Base-by-base conservation (phyloP, 768 basidiomycete genomes). In the Psilocybe cyanescens region DNA sequence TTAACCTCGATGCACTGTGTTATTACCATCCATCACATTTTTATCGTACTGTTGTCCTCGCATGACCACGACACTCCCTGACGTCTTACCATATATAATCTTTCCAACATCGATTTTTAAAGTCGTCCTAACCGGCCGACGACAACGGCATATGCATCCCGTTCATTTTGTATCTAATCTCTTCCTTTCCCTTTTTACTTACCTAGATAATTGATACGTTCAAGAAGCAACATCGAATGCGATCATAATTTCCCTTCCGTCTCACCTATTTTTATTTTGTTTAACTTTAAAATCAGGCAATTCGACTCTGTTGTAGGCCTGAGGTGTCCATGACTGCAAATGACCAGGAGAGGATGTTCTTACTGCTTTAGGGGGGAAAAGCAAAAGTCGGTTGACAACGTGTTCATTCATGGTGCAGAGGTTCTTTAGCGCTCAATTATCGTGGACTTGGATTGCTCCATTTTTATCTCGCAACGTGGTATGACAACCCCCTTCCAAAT, bases 11-110 rank as follows among this genome's bases (percentile, higher is more conserved):
- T 59, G 59, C 64, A 65, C 52, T 64, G 62, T 65, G 61, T 62
- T 62, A 59, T 56, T 60, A 64, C 54, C 50, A 54, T 59, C 57
- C 51, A 39, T 50, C 57, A 60, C 53, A 46, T 54, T 62, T 37
- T 55, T 48, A 58, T 67, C 66, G 63, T 55, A 62, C 56, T 67
- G 66, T 61, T 67, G 63, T 64, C 66, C 33, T 64, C 52, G 62
- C 64, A 64, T 57, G 41, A 57, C 54, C 66, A 65, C 56, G 63
- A 64, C 60, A 35, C 37, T 61, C 59, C 29, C 48, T 59, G 47
- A 53, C 35, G 47, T 39, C 30, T 47, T 31, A 37, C 19, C 56
- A 49, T 35, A 57, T 48, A 55, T 46, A 44, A 55, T 55, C 37
- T 41, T 50, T 31, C 24, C 30, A 28, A 24, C 48, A 29, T 54